These are phyloP conservation scores for Diplodia sapinea DNA, from an alignment of 2,329 filamentous ascomycete species.

Conservation along the genomic window DNA sequence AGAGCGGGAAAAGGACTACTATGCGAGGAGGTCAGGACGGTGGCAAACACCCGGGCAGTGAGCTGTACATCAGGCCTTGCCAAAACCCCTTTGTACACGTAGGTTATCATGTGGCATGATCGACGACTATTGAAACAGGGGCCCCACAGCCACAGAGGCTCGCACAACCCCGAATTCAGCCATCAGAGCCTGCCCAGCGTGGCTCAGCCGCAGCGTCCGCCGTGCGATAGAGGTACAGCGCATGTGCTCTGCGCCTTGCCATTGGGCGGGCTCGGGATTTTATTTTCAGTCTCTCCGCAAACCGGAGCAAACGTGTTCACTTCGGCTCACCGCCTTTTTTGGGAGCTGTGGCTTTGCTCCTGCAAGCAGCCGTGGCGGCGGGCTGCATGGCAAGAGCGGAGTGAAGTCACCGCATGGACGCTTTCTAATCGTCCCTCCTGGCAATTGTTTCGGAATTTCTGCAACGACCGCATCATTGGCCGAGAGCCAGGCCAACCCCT, in stretches of 20 bases:
- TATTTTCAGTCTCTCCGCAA: neutral
- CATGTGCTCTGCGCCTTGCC: neutral
- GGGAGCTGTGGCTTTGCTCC: neutral
- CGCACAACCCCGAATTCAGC: neutral
- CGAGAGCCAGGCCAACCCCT: neutral
- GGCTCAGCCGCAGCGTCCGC: constrained; percentile 6
- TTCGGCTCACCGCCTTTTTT: constrained; percentile 20
- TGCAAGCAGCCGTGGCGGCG: constrained; percentile 20
- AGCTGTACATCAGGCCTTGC: constrained; percentile 16
- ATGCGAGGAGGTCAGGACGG: neutral
- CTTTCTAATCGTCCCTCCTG: constrained; percentile 6
- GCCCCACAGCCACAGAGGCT: constrained; percentile 1
- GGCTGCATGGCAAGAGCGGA: neutral
- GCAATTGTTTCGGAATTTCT: constrained; percentile 9
- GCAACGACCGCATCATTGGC: neutral
- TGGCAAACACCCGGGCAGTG: constrained; percentile 5
- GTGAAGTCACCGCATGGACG: constrained; percentile 17
- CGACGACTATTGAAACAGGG: constrained; percentile 24
- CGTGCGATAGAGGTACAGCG: neutral
- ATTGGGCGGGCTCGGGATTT: neutral
- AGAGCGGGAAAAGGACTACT: constrained; percentile 11
- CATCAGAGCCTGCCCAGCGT: neutral
- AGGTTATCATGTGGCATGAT: constrained; percentile 28
- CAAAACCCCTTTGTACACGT: constrained; percentile 27
- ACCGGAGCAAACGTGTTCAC: constrained; percentile 15